phyloP scores from a whole-genome alignment of 1,284 basidiomycete species.

The Puccinia novopanici region DNA sequence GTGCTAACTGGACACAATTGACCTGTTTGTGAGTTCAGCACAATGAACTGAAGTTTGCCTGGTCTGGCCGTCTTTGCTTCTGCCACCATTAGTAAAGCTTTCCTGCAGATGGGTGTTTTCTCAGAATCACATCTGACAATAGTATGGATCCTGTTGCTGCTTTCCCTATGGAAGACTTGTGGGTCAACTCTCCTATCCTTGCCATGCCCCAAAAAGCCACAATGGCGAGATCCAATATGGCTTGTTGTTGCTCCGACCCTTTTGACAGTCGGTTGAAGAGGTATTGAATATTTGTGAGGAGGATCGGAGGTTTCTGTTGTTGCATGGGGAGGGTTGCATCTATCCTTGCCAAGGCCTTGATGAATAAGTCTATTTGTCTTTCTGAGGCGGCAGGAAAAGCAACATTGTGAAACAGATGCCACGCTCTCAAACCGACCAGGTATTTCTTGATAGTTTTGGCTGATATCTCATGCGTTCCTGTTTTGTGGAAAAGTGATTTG shows the following conservation, averaged over 20 bases:
- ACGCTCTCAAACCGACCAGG: too few species aligned
- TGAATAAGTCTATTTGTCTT: not conserved
- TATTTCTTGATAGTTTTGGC: too few species aligned
- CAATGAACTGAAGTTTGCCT: not conserved
- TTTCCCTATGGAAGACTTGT: too few species aligned
- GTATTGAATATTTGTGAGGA: not conserved
- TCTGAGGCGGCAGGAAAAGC: too few species aligned
- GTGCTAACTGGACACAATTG: constrained; percentile 2
- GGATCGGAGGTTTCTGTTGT: not conserved
- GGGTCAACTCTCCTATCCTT: not conserved
- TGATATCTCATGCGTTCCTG: not conserved
- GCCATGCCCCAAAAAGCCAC: too few species aligned
- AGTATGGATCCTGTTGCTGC: too few species aligned
- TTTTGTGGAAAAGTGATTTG: not conserved
- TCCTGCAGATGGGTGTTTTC: not conserved
- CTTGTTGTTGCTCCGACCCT: not conserved
- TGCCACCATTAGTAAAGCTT: not conserved
- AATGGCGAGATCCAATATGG: not conserved
- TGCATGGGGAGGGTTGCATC: not conserved
- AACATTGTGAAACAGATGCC: too few species aligned
- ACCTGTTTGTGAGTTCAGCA: not conserved
- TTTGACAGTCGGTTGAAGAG: not conserved
- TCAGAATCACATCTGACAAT: too few species aligned
- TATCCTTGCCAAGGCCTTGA: not conserved
- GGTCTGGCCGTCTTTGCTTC: constrained; percentile 6